Base-by-base conservation (phyloP, 2,329 filamentous ascomycete genomes). In the Claviceps digitariae region DNA sequence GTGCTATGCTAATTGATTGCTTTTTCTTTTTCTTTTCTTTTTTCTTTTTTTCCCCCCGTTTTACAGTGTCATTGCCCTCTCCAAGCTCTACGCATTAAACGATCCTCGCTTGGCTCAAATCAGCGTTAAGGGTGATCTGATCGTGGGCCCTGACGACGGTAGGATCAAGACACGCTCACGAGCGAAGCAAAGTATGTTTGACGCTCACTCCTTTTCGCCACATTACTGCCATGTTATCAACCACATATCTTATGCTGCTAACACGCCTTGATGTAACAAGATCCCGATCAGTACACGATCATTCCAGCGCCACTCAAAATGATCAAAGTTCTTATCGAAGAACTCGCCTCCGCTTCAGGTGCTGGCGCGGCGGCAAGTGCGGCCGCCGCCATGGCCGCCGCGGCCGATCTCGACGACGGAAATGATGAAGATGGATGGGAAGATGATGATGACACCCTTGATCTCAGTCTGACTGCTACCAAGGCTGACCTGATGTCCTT, bases 161-260 rank as follows among this genome's bases (percentile, higher is more conserved):
- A 71, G 85, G 57, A 98, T 98, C 68, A 90, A 95, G 83, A 98
- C 93, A 21, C 82, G 93, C 56, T 96, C 90, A 51, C 87, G 90
- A 61, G 83, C 93, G 15, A 90, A 86, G 69, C 80, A 85, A 65
- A 91, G 84, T 88, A 76, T 63, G 76, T 64, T 8, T 7, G 10
- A 23, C 41, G 3, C 21, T 12, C 13, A 3, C 21, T 15, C 4
- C 12, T 13, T 21, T 23, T 8, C 8, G 21, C 15, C 41, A 7
- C 15, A 38, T 4, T 12, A 34, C 23, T 15, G 41, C 21, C 21
- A 25, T 2, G 21, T 12, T 23, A 10, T 13, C 29, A 5, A 17
- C 9, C 4, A 3, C 13, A 17, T 1, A n/a, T 17, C 2, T 34
- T 12, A 20, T 31, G n/a, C 34, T 21, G n/a, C 47, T 55, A 36